phyloP scores from a whole-genome alignment of 2,329 filamentous ascomycete genomes.

The Penicillium sp. region DNA sequence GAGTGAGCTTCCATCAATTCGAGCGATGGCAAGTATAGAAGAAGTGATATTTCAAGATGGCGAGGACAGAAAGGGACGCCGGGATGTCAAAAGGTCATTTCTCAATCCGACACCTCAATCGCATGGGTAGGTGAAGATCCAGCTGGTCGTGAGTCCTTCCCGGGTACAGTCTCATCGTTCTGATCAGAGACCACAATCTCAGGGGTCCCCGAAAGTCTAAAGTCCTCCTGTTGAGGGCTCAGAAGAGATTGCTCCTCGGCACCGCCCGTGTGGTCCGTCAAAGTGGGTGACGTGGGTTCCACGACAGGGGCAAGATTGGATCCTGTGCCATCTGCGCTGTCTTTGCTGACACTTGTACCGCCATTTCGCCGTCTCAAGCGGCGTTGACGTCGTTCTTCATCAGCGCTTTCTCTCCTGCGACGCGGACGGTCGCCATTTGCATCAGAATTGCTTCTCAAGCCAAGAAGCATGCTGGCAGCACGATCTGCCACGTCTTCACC shows the following conservation, averaged over 20 bases:
- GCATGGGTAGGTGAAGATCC: slow-evolving; percentile 20
- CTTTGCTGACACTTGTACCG: slow-evolving; percentile 31
- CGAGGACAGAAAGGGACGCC: background rate
- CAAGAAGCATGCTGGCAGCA: slow-evolving; percentile 76
- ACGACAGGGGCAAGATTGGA: slow-evolving; percentile 23
- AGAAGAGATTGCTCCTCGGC: slow-evolving; percentile 18
- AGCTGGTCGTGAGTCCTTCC: slow-evolving; percentile 16
- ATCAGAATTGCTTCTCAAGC: slow-evolving; percentile 62
- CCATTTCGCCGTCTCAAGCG: slow-evolving; percentile 61
- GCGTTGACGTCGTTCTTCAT: slow-evolving; percentile 66
- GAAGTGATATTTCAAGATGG: slow-evolving; percentile 23
- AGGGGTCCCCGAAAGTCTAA: slow-evolving; percentile 23
- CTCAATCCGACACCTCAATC: slow-evolving; percentile 23
- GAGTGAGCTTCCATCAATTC: slow-evolving; percentile 21
- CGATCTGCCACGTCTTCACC: slow-evolving; percentile 75
- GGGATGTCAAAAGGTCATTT: background rate
- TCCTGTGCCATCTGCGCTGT: slow-evolving; percentile 28
- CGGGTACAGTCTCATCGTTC: slow-evolving; percentile 13
- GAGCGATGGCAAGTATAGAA: slow-evolving; percentile 2
- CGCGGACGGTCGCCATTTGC: slow-evolving; percentile 55
- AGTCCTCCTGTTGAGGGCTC: slow-evolving; percentile 20
- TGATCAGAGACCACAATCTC: slow-evolving; percentile 36
- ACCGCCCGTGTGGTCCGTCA: slow-evolving; percentile 17
- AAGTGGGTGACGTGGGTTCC: slow-evolving; percentile 28
- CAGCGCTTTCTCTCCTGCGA: slow-evolving; percentile 65